Evolutionary conservation across 2,329 filamentous ascomycete species (phyloP).

Genomic region (Aureobasidium leucospermi): DNA sequence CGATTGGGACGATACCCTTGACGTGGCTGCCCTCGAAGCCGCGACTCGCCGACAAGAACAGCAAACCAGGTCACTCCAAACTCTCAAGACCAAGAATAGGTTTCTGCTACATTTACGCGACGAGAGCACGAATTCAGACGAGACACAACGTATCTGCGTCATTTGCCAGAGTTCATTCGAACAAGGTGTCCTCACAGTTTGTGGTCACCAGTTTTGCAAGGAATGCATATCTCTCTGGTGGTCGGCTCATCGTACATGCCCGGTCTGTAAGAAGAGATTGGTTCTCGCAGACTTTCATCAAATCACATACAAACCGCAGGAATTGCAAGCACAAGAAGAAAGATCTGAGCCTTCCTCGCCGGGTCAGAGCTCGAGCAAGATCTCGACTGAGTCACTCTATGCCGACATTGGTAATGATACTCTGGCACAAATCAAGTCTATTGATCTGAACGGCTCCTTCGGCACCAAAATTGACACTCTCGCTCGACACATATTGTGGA

Average conservation of each 20-base stretch:
- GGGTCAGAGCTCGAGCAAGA: conserved; percentile 13
- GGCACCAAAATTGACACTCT: conserved; percentile 82
- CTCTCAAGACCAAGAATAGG: conserved; percentile 63
- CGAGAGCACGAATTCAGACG: conserved; percentile 56
- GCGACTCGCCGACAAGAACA: conserved; percentile 42
- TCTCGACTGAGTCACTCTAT: conserved; percentile 51
- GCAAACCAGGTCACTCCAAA: conserved; percentile 52
- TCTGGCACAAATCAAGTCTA: conserved; percentile 71
- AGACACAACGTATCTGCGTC: conserved; percentile 60
- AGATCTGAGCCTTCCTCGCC: conserved; percentile 28
- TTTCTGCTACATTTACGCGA: conserved; percentile 60
- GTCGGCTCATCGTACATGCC: conserved; percentile 65
- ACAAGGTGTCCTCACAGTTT: conserved; percentile 74
- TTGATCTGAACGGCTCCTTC: conserved; percentile 67
- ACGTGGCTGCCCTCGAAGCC: conserved; percentile 39
- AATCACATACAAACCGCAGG: conserved; percentile 72
- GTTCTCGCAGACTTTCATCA: conserved; percentile 65
- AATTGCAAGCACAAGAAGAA: conserved; percentile 61
- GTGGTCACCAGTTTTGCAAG: conserved; percentile 79
- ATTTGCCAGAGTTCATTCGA: conserved; percentile 77
- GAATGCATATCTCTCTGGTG: conserved; percentile 81
- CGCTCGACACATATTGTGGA: conserved; percentile 71
- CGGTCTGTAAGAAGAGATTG: conserved; percentile 71
- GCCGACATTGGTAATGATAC: conserved; percentile 64
- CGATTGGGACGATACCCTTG: conserved; percentile 49